A percentile compares a stretch with the other conserved stretches of the same genome.
Conservation (phyloP, 164 flowering plant species). For the Annona squamosa region DNA sequence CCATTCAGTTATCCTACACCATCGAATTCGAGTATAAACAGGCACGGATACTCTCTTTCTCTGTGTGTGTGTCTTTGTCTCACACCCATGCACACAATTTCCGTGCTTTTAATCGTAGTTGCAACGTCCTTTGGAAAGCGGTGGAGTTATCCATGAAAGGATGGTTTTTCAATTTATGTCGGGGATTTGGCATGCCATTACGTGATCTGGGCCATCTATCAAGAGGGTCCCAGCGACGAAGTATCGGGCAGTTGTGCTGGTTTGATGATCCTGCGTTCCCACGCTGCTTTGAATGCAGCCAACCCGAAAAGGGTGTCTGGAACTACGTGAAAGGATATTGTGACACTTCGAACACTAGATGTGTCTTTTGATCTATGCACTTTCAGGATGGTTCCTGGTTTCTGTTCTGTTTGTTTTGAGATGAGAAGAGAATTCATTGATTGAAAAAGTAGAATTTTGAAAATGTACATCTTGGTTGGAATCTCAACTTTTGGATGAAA, state of each 20-base stretch:
- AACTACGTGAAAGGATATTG: no score
- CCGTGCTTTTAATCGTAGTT: not conserved
- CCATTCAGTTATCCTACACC: conserved; percentile 67
- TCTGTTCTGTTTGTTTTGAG: no score
- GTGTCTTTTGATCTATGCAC: no score
- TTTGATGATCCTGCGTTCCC: not conserved
- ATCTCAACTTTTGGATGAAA: no score
- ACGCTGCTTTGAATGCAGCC: not conserved
- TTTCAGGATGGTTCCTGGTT: no score
- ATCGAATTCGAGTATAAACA: conserved; percentile 79
- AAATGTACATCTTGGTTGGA: no score
- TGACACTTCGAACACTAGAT: no score
- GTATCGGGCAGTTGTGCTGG: not conserved
- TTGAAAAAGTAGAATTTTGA: no score
- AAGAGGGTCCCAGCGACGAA: not conserved
- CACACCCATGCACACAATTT: not conserved
- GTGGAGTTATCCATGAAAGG: not conserved
- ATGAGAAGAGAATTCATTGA: no score
- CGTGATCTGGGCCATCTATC: not conserved
- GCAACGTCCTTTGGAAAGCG: not conserved
- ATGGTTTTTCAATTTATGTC: not conserved
- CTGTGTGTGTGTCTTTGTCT: not conserved
- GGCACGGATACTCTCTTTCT: conserved; percentile 37
- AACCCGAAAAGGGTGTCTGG: no score
- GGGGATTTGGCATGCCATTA: not conserved